Evolutionary conservation across 495 filamentous ascomycete species (phyloP), one percentile per base, ranked within the genome.

Genomic region (Tetracladium setigerum): DNA sequence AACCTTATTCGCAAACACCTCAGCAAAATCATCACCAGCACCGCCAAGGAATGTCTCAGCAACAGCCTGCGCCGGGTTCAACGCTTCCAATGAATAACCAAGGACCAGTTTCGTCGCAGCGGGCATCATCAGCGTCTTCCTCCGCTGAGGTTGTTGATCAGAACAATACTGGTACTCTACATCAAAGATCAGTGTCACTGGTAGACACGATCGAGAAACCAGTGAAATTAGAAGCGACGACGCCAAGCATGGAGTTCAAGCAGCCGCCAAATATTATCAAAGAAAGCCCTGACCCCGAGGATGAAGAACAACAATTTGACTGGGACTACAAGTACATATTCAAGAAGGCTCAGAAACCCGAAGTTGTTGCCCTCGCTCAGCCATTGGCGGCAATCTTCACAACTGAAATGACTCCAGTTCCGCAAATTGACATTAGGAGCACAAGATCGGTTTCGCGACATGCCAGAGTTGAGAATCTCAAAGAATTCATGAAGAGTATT

Each of bases 321-420:
- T 67, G 67, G 61, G 70, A 72, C 19, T 52, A 65, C 27, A 55
- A 62, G 30, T 58, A 53, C 13, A 64, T 68, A 11, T 75, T 75
- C 40, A 56, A 54, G 0, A 63, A 67, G 8, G 5, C 44, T 30
- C 47, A 34, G 4, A 32, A 30, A 7, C 39, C 27, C 22, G 54
- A 55, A 34, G 45, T 38, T 17, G 52, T 57, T 16, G 41, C 49
- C 18, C 70, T 47, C 58, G 65, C 33, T 62, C 67, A 53, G 66
- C 71, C 44, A 55, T 72, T 31, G 57, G 65, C 33, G 27, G 40
- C 30, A 38, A 64, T 24, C 46, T 69, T 60, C 33, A 67, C 71
- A 11, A 60, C 62, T 7, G 61, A 67, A 9, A 43, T 52, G 8
- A 56, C 56, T 10, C 56, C 56, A 12, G 53, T 56, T 13, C 56